Evolutionary conservation across 371 early-diverging fungal species (phyloP).

Genomic region (Cokeromyces recurvatus): DNA sequence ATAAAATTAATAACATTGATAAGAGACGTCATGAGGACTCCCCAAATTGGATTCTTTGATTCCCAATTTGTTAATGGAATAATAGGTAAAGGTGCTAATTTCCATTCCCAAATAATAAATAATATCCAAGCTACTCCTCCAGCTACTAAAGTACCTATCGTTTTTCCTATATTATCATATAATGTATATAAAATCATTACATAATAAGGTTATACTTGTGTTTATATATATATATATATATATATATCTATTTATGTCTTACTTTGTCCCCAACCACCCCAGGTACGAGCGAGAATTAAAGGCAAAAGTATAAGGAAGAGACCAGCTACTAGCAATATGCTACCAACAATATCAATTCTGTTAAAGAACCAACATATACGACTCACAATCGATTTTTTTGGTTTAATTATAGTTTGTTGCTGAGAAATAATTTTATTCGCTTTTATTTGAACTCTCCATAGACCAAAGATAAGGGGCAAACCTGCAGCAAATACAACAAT

Average conservation of each 20-base stretch:
- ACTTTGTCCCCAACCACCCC: slow-evolving; percentile 34
- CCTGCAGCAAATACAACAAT: too few species aligned
- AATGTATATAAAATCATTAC: neutral
- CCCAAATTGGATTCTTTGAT: slow-evolving; percentile 31
- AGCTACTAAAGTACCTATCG: slow-evolving; percentile 25
- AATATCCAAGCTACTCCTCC: slow-evolving; percentile 22
- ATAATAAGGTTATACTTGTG: too few species aligned
- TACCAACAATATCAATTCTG: slow-evolving; percentile 41
- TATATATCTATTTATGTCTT: slow-evolving; percentile 1
- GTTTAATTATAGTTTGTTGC: neutral
- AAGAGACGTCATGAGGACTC: slow-evolving; percentile 33
- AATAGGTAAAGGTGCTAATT: slow-evolving; percentile 27
- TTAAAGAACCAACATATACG: slow-evolving; percentile 21
- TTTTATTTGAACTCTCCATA: slow-evolving; percentile 22
- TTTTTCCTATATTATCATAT: neutral
- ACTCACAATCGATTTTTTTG: neutral
- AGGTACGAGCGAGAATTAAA: slow-evolving; percentile 27
- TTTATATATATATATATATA: neutral
- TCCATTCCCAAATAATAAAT: slow-evolving; percentile 35
- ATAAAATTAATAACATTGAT: slow-evolving; percentile 33
- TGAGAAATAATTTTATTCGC: slow-evolving; percentile 1
- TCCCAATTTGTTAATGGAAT: slow-evolving; percentile 40
- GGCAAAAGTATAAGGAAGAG: slow-evolving; percentile 39
- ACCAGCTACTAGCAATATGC: slow-evolving; percentile 31
- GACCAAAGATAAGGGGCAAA: slow-evolving; percentile 27